Evolutionary conservation across 352 stramenopile genomes (phyloP).

Genomic region (Globisporangium megalacanthum): DNA sequence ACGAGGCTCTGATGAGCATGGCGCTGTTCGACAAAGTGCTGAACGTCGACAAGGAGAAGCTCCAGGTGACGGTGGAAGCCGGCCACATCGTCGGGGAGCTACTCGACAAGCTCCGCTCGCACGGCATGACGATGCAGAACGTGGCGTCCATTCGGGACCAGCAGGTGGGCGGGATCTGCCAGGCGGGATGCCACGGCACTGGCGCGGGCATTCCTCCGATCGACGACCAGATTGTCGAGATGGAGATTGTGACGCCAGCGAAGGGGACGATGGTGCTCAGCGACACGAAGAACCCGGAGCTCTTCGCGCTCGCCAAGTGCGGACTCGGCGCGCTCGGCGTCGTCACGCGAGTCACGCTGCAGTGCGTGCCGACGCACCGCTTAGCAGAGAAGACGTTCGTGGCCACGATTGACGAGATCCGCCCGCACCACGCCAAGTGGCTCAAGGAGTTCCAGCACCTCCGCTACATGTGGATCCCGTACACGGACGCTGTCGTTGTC

Average conservation of each 20-base stretch:
- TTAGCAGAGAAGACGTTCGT: slow-evolving; percentile 94
- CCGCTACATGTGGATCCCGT: slow-evolving; percentile 99
- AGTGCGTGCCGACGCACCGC: slow-evolving; percentile 92
- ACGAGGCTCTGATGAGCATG: slow-evolving; percentile 89
- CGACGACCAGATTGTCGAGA: slow-evolving; percentile 95
- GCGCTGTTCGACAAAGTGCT: slow-evolving; percentile 91
- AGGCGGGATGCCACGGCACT: slow-evolving; percentile 95
- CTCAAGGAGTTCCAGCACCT: slow-evolving; percentile 82
- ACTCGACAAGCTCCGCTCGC: slow-evolving; percentile 60
- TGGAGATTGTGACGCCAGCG: slow-evolving; percentile 95
- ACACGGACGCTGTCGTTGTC: slow-evolving; percentile 93
- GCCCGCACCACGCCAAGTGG: slow-evolving; percentile 65
- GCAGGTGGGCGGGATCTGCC: slow-evolving; percentile 95
- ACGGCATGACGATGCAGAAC: slow-evolving; percentile 96
- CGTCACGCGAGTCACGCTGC: slow-evolving; percentile 94
- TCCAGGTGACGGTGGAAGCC: slow-evolving; percentile 91
- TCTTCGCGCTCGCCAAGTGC: slow-evolving; percentile 93
- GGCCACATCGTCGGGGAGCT: slow-evolving; percentile 72
- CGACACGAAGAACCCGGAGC: slow-evolving; percentile 60
- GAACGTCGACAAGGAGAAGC: slow-evolving; percentile 82
- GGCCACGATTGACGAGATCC: slow-evolving; percentile 84
- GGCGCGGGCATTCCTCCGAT: slow-evolving; percentile 93
- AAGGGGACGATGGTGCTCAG: slow-evolving; percentile 88
- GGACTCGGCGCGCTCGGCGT: slow-evolving; percentile 95
- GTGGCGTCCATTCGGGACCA: slow-evolving; percentile 98